Evolutionary conservation across 306 rosid species (phyloP).

Genomic region (Gastrolobium villosum): DNA sequence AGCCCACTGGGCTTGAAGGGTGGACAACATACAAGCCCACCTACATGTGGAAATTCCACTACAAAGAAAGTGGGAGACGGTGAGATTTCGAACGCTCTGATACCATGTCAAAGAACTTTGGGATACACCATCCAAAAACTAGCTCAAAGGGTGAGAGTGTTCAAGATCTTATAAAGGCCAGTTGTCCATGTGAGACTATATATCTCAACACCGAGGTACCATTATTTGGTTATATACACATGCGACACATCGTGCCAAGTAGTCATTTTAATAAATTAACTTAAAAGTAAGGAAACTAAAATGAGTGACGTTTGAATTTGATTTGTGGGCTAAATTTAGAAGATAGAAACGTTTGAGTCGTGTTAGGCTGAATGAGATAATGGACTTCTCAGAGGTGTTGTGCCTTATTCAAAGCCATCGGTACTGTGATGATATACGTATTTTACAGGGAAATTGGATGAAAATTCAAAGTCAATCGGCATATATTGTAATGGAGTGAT

Average conservation of each 20-base stretch:
- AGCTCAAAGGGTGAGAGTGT: no score
- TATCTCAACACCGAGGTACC: no score
- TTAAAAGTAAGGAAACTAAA: background rate
- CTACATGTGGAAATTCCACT: no score
- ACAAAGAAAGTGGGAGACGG: no score
- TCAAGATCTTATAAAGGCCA: no score
- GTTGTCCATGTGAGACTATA: no score
- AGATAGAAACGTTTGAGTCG: background rate
- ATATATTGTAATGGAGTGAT: slow-evolving; percentile 40
- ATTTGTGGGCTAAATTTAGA: background rate
- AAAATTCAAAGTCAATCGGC: background rate
- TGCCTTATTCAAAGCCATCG: slow-evolving; percentile 31
- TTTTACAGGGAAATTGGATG: background rate
- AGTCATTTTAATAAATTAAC: background rate
- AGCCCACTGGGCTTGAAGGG: no score
- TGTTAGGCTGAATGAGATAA: slow-evolving; percentile 18
- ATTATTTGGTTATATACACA: no score
- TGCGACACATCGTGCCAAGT: background rate
- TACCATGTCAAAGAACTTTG: no score
- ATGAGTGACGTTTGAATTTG: slow-evolving; percentile 16
- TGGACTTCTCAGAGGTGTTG: background rate
- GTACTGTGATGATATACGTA: background rate
- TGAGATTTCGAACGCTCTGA: no score
- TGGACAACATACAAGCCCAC: no score
- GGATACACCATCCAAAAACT: no score